Percentiles rank a stretch among this genome's conserved stretches.
Conservation (phyloP, 805 yeast genomes). For the Saturnispora serradocipensis region DNA sequence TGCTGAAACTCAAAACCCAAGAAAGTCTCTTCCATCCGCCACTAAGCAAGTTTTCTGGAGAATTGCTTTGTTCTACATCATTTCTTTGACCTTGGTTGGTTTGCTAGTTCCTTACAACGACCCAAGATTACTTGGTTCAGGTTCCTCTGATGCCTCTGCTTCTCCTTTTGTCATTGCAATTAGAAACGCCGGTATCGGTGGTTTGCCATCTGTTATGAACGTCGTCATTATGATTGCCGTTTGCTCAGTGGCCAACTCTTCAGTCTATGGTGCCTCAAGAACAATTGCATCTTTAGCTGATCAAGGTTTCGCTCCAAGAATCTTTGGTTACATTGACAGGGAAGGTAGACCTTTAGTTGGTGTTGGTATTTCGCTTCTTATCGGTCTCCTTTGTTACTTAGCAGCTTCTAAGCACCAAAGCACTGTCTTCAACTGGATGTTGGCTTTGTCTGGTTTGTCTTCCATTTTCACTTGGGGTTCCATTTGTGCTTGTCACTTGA, state of each 20-base stretch:
- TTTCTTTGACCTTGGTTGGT: constrained; percentile 46
- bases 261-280: constrained; percentile 65
- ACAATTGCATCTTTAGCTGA: constrained; percentile 57
- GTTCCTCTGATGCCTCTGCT: constrained; percentile 43
- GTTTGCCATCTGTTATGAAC: constrained; percentile 61
- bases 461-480: constrained; percentile 73
- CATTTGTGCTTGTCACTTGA: constrained; percentile 53
- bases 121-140: constrained; percentile 37
- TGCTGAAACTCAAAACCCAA: constrained; percentile 55
- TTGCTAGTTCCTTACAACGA: constrained; percentile 53
- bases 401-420: constrained; percentile 48
- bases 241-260: constrained; percentile 64
- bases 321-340: constrained; percentile 60
- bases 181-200: constrained; percentile 47
- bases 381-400: constrained; percentile 51
- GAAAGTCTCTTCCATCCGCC: constrained; percentile 53
- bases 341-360: constrained; percentile 71
- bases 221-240: constrained; percentile 65
- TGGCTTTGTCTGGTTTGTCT: constrained; percentile 67
- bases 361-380: constrained; percentile 39
- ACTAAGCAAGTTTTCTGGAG: constrained; percentile 60
- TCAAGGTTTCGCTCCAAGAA: constrained; percentile 56
- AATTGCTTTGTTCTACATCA: constrained; percentile 47
- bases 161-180: constrained; percentile 75
- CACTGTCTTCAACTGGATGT: constrained; percentile 59